Evolutionary conservation across 1,284 basidiomycete genomes (phyloP), one percentile per base, ranked within the genome.

Genomic region (Polyporus tsugae): DNA sequence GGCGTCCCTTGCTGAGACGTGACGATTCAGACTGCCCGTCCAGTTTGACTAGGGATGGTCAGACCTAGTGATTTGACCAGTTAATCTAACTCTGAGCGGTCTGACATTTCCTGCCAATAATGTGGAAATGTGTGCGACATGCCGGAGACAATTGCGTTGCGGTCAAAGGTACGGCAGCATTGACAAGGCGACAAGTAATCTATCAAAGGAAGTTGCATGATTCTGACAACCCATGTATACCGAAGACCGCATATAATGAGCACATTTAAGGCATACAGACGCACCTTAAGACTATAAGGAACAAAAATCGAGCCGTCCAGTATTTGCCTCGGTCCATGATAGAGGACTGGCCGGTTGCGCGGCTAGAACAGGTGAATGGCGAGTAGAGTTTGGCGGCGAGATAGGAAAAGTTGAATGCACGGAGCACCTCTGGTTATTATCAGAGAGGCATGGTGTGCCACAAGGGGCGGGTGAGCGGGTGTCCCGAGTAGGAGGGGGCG

Each of bases 401-500:
- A 19, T 39, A 39, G 22, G 39, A 42, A 61, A 57, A 10, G 17
- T 11, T 33, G 59, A 33, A 22, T 19, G 22, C 19, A 15, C 65
- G 65, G 65, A 66, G 65, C 60, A 60, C 65, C 55, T 62, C 13
- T 22, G 33, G 35, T 22, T 36, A 38, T 49, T 49, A 58, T 49
- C 44, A 44, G 42, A 29, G 6, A 39, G 60, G 65, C 29, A 17
- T 4, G 10, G 7, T 6, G 35, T 53, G 35, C 17, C 61, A 53
- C 22, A 15, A 33, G 11, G 15, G 33, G 6, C 33, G 60, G 65
- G 39, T 25, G 1, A 38, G 35, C 39, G 60, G 42, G 22, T 44
- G 6, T 36, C 62, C 65, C 55, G 61, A 58, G 55, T 7, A 46
- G n/a, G 41, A 46, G 39, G 25, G 49, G 39, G n/a, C 17, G 65